Base-by-base conservation (phyloP, 2,329 filamentous ascomycete genomes). In the Colletotrichum simmondsii region DNA sequence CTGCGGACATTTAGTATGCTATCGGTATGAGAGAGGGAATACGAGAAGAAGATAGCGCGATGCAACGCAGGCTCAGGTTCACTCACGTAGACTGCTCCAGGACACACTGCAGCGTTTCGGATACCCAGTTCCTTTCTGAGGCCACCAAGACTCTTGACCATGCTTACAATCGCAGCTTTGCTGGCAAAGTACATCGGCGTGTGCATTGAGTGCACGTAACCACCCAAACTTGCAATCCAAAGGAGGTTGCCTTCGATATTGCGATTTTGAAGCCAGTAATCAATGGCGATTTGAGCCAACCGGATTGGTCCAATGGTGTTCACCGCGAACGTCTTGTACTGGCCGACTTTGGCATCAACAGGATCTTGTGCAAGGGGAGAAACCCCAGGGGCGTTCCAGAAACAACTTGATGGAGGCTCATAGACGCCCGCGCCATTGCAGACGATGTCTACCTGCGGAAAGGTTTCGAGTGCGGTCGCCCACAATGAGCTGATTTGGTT, bases 231-330 rank as follows among this genome's bases (percentile, higher is more conserved):
- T 0, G 77, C 75, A 0, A 83, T 49, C 58, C 75, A 78, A 2
- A 82, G 54, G 0, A 81, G 16, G 14, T 80, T 79, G 4, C 77
- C 96, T 8, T 76, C 10, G 7, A 78, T 63, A 12, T 28, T 2
- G 11, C 68, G 68, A 42, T 80, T 73, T 53, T 78, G 65, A 12
- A 77, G 68, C 80, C 79, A 83, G 58, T 80, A 79, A 49, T 78
- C 74, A 12, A 81, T 62, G 0, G 78, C 79, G 14, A 80, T 75
- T 14, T 80, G 77, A 0, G 79, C 76, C 1, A 80, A 52, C 2
- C 77, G 73, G 5, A 81, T 79, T 0, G 80, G 79, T 0, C 68
- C 77, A 5, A 77, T 74, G 0, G 42, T 46, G 6, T 81, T 81
- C 4, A 81, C 52, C 16, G 2, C 75, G 14, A 80, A 77, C 1